Evolutionary conservation across 2,329 filamentous ascomycete species (phyloP).

Genomic region (Dactylellina cionopaga): DNA sequence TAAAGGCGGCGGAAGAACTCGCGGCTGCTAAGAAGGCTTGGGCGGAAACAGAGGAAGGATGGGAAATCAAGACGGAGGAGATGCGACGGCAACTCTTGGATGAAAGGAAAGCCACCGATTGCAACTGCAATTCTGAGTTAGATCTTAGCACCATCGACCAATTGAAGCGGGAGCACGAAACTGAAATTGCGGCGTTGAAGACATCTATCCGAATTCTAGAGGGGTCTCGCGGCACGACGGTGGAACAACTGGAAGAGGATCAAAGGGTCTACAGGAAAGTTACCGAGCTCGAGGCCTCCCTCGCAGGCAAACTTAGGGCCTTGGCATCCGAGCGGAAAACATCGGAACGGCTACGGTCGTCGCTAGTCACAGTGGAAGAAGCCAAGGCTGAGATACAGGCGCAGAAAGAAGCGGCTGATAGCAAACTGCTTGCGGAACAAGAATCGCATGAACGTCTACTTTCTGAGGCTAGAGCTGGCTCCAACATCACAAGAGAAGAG

Average conservation of each 20-base stretch:
- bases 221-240: slow-evolving; percentile 39
- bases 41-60: slow-evolving; percentile 30
- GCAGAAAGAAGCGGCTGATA: slow-evolving; percentile 25
- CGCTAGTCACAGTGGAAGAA: slow-evolving; percentile 17
- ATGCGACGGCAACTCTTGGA: slow-evolving; percentile 40
- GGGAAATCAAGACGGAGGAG: slow-evolving; percentile 46
- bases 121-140: slow-evolving; percentile 20
- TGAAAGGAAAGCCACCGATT: slow-evolving; percentile 27
- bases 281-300: slow-evolving; percentile 40
- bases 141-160: slow-evolving; percentile 20
- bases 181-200: slow-evolving; percentile 25
- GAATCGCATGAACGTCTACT: slow-evolving; percentile 11
- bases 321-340: slow-evolving; percentile 40
- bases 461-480: slow-evolving; percentile 10
- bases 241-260: slow-evolving; percentile 47
- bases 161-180: slow-evolving; percentile 34
- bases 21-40: slow-evolving; percentile 19
- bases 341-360: slow-evolving; percentile 33
- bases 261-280: slow-evolving; percentile 47
- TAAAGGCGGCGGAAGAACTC: slow-evolving; percentile 30
- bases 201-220: slow-evolving; percentile 43
- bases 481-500: neutral
- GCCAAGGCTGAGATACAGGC: slow-evolving; percentile 19
- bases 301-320: slow-evolving; percentile 38
- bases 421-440: slow-evolving; percentile 5